Base-by-base conservation (phyloP, 2,329 filamentous ascomycete genomes). In the Fusarium agapanthi region DNA sequence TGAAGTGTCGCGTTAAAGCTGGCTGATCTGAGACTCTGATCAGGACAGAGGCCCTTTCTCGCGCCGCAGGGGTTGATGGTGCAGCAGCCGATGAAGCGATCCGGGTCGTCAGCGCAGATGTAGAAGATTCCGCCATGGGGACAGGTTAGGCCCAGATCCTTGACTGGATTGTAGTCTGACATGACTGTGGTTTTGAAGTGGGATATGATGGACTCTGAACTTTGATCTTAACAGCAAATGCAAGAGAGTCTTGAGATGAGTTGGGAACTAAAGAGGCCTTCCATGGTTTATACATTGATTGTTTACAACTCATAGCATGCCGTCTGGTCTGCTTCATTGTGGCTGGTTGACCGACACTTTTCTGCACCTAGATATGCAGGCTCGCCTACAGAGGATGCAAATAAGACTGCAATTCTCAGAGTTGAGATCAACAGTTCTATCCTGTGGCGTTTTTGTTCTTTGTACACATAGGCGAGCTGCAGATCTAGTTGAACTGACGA, bases 81-180 rank as follows among this genome's bases (percentile, higher is more conserved):
- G 53, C 84, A 85, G 69, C 84, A 85, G 18, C 84, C 84, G 44
- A 85, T 61, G 71, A 84, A 85, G 35, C 79, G 79, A 7, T 65
- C 43, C 1, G 71, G 68, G 37, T 78, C 78, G 4, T 76, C 73
- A 8, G 67, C 47, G 69, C 83, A 84, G 62, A 83, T 75, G 76
- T 84, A 84, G 40, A 84, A 84, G 11, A 61, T 40, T 30, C 81
- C 79, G 7, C 76, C 77, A 4, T 56, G 61, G 1, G 79, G 79
- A 45, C 83, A 85, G 10, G 63, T 65, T 0, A 82, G 67, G 20
- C 77, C 81, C 4, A 82, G 44, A 5, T 59, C 55, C 18, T 62
- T 22, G 7, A 66, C 59, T 13, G 73, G 55, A 8, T 71, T 54
- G 15, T 54, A 45, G 15, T 40, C 51, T 18, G 54, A 26, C 71